Evolutionary conservation across 345 rosid species (phyloP), one percentile per base, ranked within the genome.

Genomic region (Psidium friedrichsthalianum): DNA sequence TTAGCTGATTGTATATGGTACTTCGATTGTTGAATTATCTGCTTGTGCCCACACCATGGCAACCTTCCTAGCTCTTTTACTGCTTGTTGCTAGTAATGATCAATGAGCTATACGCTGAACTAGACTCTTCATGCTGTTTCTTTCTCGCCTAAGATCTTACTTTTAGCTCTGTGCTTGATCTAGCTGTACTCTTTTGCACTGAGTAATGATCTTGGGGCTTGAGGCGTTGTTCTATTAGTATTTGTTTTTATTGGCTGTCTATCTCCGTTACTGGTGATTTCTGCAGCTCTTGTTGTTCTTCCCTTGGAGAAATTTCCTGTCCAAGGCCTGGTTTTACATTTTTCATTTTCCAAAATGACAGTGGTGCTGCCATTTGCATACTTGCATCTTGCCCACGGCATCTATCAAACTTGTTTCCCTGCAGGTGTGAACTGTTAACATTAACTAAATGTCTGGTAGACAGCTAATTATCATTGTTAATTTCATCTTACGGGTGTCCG

Each of bases 401-500:
- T 69, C 80, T 69, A 36, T 69, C 47, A 36, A 69, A 69, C 80
- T 69, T 20, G 44, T 69, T 69, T 36, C 47, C 47, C 80, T 36
- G 25, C 80, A 36, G 20, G 13, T 18, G 80, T 69, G 76, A 29
- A 64, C 42, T 64, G 76, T 64, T 64, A 64, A 61, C 8, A 61
- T 15, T 15, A 61, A 61, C 76, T 61, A 61, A 29, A 61, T 29
- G 42, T 40, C 42, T 29, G 21, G 76, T 15, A 64, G 76, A 64
- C 76, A 64, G 42, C 76, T 64, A 64, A 6, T 64, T 64, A 18
- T 64, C 76, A 61, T 61, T 64, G 76, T 64, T 64, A 29, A 6
- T 40, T 64, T 56, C 81, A 47, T 58, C 22, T 84, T 82, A 88
- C 92, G 95, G 98, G 95, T 94, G 93, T 96, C 85, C 94, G 95